These are phyloP conservation scores for Populus simonii DNA, from an alignment of 345 rosid species.

Conservation along the genomic window DNA sequence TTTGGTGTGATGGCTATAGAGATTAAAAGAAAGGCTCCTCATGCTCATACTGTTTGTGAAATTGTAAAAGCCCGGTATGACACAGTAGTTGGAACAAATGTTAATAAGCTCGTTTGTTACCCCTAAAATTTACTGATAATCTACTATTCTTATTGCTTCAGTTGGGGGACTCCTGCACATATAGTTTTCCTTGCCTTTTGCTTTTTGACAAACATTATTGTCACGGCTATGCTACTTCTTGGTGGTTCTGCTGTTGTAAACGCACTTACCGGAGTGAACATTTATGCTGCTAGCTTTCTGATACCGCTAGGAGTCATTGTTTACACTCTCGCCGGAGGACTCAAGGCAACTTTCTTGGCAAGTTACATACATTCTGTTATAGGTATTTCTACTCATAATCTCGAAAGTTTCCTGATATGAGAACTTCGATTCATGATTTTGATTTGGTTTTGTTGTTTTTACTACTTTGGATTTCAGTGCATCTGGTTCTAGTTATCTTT, in stretches of 20 bases:
- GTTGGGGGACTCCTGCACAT: conserved; percentile 91
- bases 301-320: conserved; percentile 88
- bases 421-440: not conserved
- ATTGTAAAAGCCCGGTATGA: conserved; percentile 86
- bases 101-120: not conserved
- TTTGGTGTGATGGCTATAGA: conserved; percentile 96
- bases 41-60: conserved; percentile 92
- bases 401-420: not conserved
- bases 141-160: conserved; percentile 22
- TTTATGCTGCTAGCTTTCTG: conserved; percentile 86
- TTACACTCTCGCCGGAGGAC: conserved; percentile 92
- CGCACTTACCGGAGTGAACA: conserved; percentile 85
- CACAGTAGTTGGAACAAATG: not conserved
- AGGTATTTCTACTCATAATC: conserved; percentile 35
- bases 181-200: conserved; percentile 81
- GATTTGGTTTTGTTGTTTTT: not conserved
- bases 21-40: conserved; percentile 91
- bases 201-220: conserved; percentile 68
- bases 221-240: conserved; percentile 89
- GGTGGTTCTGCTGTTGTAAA: conserved; percentile 95
- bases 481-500: conserved; percentile 72
- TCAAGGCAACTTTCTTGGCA: conserved; percentile 90
- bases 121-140: not conserved
- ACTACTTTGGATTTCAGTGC: conserved; percentile 47
- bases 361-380: conserved; percentile 90